Evolutionary conservation across 179 eudicot species (phyloP).

Genomic region (Patellifolia procumbens): DNA sequence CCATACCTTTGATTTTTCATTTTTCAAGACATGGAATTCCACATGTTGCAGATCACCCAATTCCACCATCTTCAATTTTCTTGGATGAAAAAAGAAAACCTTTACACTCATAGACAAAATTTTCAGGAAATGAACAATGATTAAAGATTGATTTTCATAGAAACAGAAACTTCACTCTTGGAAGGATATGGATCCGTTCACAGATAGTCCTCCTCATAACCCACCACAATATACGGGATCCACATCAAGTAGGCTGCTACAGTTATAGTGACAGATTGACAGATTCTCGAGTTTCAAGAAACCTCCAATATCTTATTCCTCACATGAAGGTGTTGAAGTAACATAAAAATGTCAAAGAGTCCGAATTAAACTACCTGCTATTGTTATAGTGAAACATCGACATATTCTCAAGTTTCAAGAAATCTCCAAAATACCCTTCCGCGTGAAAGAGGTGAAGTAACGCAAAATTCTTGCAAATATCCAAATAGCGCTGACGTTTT

Average conservation of each 20-base stretch:
- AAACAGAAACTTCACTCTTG: background rate
- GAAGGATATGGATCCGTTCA: background rate
- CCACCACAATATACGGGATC: background rate
- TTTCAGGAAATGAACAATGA: background rate
- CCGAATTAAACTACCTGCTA: no score
- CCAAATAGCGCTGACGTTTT: background rate
- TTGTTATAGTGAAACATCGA: no score
- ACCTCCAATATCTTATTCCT: background rate
- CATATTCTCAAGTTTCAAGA: no score
- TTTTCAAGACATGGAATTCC: slow-evolving; percentile 3
- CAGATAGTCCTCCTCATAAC: background rate
- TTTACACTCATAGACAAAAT: background rate
- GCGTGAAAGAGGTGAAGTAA: no score
- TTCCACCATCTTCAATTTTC: background rate
- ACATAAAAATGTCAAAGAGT: background rate
- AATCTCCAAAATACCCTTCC: no score
- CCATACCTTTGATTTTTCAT: slow-evolving; percentile 1
- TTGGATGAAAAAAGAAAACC: background rate
- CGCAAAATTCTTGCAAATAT: background rate
- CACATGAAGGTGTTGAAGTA: background rate
- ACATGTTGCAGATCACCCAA: background rate
- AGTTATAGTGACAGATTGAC: background rate
- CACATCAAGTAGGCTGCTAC: background rate
- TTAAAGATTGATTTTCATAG: background rate
- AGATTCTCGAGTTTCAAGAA: background rate